A percentile compares a stretch with the other conserved stretches of the same genome.
phyloP scores from a whole-genome alignment of 106 monocot genomes.

The Acanthochlamys bracteata region DNA sequence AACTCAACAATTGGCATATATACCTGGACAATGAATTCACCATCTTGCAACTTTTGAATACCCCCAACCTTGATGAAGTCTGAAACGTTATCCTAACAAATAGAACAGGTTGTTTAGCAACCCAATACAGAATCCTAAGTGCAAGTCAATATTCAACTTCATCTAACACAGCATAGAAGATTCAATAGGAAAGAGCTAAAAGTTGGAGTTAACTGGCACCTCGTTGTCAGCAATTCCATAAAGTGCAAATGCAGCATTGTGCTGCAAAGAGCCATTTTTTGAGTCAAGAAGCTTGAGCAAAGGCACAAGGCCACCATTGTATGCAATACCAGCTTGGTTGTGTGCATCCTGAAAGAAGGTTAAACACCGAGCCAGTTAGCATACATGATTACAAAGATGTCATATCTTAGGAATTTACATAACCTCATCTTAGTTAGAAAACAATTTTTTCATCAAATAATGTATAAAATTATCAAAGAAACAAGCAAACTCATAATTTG shows the following conservation, averaged over 20 bases:
- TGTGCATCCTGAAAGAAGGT: slow-evolving; percentile 46
- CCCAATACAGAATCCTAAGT: background rate
- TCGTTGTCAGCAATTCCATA: slow-evolving; percentile 99
- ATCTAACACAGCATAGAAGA: background rate
- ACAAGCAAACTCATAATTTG: no score
- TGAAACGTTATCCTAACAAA: slow-evolving; percentile 77
- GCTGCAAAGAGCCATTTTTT: slow-evolving; percentile 90
- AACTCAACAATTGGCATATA: slow-evolving; percentile 15
- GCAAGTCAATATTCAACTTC: background rate
- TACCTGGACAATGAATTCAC: slow-evolving; percentile 99
- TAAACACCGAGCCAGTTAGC: no score
- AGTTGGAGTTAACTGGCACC: slow-evolving; percentile 22
- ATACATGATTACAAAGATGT: no score
- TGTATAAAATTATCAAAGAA: no score
- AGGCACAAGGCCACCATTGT: slow-evolving; percentile 79
- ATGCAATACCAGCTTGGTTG: slow-evolving; percentile 95
- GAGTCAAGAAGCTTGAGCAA: slow-evolving; percentile 93
- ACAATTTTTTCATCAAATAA: no score
- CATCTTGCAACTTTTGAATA: slow-evolving; percentile 95
- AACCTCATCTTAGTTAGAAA: no score
- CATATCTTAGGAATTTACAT: no score
- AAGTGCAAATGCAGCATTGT: slow-evolving; percentile 99
- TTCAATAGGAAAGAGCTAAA: background rate
- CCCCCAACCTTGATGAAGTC: slow-evolving; percentile 93
- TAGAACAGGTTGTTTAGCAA: background rate